Evolutionary conservation across 108 stramenopile species (phyloP), one percentile per base, ranked within the genome.

Genomic region (Cyclotella atomus): DNA sequence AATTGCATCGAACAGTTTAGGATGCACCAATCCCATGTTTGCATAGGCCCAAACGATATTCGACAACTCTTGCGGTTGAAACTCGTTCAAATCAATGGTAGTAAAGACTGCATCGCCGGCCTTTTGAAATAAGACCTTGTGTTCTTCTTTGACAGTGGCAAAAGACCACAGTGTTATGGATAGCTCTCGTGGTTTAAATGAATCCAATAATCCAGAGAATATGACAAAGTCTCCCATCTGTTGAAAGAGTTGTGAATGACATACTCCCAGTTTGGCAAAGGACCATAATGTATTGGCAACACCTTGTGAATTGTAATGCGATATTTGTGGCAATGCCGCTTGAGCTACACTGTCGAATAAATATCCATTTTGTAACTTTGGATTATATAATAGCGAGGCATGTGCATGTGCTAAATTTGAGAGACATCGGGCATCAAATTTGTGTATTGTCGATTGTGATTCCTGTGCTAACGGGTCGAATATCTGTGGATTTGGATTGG

Each of bases 91-190:
- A 36, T 34, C 16, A 43, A 62, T 72, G 19, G 41, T 20, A 15
- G 0, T 25, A 5, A 66, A 7, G 16, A 50, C 12, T 34, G 1
- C 32, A 23, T 43, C 38, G 9, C 24, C 62, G 14, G 30, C 29
- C 49, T 53, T 53, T 12, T 30, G 6, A 57, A 57, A 57, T 19
- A 70, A 15, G 14, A 12, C 49, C n/a, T 14, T 23, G 16, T 70
- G 36, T 19, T 16, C 2, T 9, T 25, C 35, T 8, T 30, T 38
- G n/a, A 52, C 34, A 2, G 69, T 70, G 0, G 69, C 69, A 57
- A 24, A 57, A 21, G 56, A 35, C 69, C 69, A 70, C 9, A 49
- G 19, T 21, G 16, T 70, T 20, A 57, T 70, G 5, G 38, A 41
- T 12, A 41, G 12, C 12, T 41, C 38, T 12, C 12, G 38, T 7